These are phyloP conservation scores for Lactarius vividus DNA, from an alignment of 768 basidiomycete species.

Conservation along the genomic window DNA sequence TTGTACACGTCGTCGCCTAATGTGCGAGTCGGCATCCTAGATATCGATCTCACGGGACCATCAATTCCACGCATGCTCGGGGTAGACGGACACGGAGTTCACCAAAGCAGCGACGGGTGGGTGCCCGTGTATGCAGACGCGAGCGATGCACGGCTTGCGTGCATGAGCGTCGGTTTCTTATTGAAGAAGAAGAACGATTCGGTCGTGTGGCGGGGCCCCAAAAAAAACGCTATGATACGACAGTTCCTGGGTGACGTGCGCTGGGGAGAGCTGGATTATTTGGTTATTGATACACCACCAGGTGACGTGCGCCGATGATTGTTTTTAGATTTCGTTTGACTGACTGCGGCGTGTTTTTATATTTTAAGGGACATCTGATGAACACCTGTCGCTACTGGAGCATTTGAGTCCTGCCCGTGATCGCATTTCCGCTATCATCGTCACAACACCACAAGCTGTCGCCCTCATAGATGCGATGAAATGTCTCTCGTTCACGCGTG, in stretches of 20 bases:
- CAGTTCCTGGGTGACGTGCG: conserved; percentile 94
- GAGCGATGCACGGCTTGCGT: conserved; percentile 66
- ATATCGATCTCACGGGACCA: conserved; percentile 91
- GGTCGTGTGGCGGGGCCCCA: conserved; percentile 97
- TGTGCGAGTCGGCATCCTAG: conserved; percentile 82
- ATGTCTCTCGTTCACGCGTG: conserved; percentile 91
- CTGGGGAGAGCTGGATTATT: conserved; percentile 91
- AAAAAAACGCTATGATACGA: conserved; percentile 97
- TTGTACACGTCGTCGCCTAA: conserved; percentile 68
- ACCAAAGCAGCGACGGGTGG: conserved; percentile 96
- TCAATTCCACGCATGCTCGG: conserved; percentile 96
- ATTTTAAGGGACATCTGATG: conserved; percentile 91
- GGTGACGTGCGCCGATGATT: conserved; percentile 47
- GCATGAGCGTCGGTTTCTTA: conserved; percentile 97
- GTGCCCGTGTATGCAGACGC: conserved; percentile 97
- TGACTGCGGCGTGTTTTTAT: conserved; percentile 1
- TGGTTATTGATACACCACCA: conserved; percentile 95
- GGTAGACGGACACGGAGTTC: conserved; percentile 80
- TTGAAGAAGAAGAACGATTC: conserved; percentile 87
- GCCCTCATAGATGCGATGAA: conserved; percentile 95
- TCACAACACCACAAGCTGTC: conserved; percentile 97
- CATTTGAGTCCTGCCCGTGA: conserved; percentile 84
- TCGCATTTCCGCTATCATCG: conserved; percentile 80
- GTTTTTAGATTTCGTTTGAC: neutral
- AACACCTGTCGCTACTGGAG: conserved; percentile 93